A percentile compares a stretch with the other conserved stretches of the same genome.
phyloP scores from a whole-genome alignment of 495 filamentous ascomycete species.

The Lichenothelia convexa region DNA sequence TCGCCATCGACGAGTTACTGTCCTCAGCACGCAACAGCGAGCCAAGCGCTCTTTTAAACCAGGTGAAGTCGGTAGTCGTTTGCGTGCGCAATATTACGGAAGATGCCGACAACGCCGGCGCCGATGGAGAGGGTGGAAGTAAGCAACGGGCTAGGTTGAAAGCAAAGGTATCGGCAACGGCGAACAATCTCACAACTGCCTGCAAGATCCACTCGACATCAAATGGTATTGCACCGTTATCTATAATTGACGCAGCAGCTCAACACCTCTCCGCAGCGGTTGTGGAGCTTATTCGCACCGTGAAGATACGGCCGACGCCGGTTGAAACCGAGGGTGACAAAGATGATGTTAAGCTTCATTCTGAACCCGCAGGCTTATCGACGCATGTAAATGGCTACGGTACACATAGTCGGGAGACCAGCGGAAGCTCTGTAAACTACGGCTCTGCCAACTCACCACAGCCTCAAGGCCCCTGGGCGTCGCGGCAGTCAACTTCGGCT shows the following conservation, averaged over 20 bases:
- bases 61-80: conserved; percentile 66
- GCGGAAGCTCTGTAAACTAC: too few relatives aligned
- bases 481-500: too few relatives aligned
- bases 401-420: too few relatives aligned
- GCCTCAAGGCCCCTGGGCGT: too few relatives aligned
- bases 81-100: conserved; percentile 64
- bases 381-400: too few relatives aligned
- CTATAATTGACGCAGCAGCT: conserved; percentile 84
- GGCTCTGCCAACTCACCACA: too few relatives aligned
- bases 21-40: conserved; percentile 53
- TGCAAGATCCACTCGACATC: conserved; percentile 73
- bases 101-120: conserved; percentile 30
- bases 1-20: conserved; percentile 86
- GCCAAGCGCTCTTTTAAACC: conserved; percentile 50
- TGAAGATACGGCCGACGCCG: conserved; percentile 65
- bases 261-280: conserved; percentile 73
- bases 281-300: conserved; percentile 63
- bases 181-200: conserved; percentile 89
- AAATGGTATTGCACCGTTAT: conserved; percentile 81
- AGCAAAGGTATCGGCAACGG: conserved; percentile 64
- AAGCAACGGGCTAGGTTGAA: conserved; percentile 43
- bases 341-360: too few relatives aligned
- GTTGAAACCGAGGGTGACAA: too few relatives aligned
- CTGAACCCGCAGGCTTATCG: too few relatives aligned
- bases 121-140: conserved; percentile 18